A percentile compares a stretch with the other conserved stretches of the same genome.
phyloP scores from a whole-genome alignment of 2,329 filamentous ascomycete species.

The Ophiocordyceps sinensis region DNA sequence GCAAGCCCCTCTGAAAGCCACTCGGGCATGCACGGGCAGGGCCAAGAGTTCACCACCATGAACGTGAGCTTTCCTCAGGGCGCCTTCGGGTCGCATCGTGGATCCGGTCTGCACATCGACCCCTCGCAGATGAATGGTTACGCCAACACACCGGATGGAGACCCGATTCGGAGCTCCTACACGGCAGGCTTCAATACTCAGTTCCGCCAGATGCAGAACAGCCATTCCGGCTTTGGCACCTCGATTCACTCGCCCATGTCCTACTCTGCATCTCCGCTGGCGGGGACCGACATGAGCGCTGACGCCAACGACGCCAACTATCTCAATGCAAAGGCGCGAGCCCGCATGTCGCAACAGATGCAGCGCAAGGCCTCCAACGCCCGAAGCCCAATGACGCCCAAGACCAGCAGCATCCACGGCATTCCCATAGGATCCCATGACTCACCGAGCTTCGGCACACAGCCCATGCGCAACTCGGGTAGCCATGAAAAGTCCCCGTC shows the following conservation, averaged over 20 bases:
- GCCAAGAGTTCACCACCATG: slow-evolving; percentile 42
- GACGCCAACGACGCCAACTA: slow-evolving; percentile 39
- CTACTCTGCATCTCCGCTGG: slow-evolving; percentile 23
- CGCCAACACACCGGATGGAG: slow-evolving; percentile 82
- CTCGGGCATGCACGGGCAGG: slow-evolving; percentile 34
- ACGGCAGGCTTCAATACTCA: slow-evolving; percentile 67
- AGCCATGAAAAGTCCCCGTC: slow-evolving; percentile 70
- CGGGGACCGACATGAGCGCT: slow-evolving; percentile 32
- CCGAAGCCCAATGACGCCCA: slow-evolving; percentile 72
- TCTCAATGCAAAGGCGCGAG: slow-evolving; percentile 46
- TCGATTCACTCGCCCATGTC: slow-evolving; percentile 29
- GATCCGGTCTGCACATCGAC: slow-evolving; percentile 44
- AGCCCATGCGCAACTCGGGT: slow-evolving; percentile 60
- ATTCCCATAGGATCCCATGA: slow-evolving; percentile 56
- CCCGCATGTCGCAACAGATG: slow-evolving; percentile 46
- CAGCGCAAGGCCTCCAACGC: slow-evolving; percentile 61
- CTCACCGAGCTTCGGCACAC: slow-evolving; percentile 56
- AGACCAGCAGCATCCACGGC: slow-evolving; percentile 62
- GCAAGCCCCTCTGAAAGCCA: slow-evolving; percentile 39
- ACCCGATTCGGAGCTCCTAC: slow-evolving; percentile 85
- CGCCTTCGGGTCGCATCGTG: slow-evolving; percentile 41
- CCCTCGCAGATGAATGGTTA: slow-evolving; percentile 63
- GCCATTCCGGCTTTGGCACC: slow-evolving; percentile 34
- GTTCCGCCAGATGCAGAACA: slow-evolving; percentile 54
- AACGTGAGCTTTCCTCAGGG: slow-evolving; percentile 43